Conservation (phyloP, 2,329 filamentous ascomycete species). For the Diaporthe destruens region DNA sequence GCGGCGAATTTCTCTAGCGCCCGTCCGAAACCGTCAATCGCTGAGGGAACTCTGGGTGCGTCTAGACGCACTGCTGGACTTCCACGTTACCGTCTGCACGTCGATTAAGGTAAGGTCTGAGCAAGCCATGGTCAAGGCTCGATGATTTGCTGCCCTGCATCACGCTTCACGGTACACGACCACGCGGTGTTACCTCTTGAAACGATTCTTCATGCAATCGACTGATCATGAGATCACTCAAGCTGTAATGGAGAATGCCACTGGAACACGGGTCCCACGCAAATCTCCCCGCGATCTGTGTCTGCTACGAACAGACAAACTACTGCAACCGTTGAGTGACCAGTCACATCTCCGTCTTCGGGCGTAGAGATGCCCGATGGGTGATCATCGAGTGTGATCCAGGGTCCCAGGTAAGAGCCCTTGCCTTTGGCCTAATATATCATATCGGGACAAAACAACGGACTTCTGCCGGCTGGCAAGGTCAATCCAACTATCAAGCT, state of each 20-base stretch:
- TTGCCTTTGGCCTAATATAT: constrained; percentile 6
- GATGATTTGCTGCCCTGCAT: not conserved
- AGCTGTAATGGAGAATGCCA: not conserved
- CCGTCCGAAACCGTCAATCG: constrained; percentile 25
- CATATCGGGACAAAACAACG: constrained; percentile 9
- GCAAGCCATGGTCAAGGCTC: constrained; percentile 5
- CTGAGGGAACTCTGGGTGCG: not conserved
- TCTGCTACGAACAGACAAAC: not conserved
- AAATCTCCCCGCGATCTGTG: not conserved
- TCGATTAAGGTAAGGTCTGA: not conserved
- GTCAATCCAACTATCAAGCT: not conserved
- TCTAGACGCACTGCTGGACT: constrained; percentile 1
- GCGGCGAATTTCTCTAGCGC: constrained; percentile 20
- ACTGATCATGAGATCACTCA: constrained; percentile 25
- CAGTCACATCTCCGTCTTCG: constrained; percentile 16
- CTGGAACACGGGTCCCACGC: constrained; percentile 3
- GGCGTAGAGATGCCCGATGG: not conserved
- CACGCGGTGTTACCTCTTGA: constrained; percentile 28
- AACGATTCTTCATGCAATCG: constrained; percentile 12
- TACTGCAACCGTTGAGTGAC: not conserved
- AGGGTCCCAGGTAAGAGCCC: not conserved
- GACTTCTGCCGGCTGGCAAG: constrained; percentile 8
- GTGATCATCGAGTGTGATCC: not conserved
- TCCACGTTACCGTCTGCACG: not conserved
- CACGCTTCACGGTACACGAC: constrained; percentile 6